Evolutionary conservation across 2,329 filamentous ascomycete genomes (phyloP).

Genomic region (Cordyceps tenuipes): DNA sequence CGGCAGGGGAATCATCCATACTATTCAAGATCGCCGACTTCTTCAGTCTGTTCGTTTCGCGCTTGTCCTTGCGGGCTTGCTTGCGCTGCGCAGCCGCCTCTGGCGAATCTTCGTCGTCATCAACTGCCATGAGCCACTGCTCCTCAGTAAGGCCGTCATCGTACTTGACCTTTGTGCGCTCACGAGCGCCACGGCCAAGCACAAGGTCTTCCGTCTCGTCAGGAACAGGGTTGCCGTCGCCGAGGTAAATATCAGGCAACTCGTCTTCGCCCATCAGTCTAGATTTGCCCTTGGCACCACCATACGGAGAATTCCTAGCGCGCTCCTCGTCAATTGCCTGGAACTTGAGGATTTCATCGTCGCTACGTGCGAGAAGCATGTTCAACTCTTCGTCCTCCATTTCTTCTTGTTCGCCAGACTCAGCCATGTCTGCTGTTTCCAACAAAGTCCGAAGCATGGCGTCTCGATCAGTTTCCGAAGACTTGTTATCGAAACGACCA

Average conservation of each 20-base stretch:
- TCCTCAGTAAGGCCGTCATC: constrained; percentile 97
- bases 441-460: constrained; percentile 90
- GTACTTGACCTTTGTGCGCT: constrained; percentile 89
- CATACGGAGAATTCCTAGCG: constrained; percentile 58
- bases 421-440: constrained; percentile 68
- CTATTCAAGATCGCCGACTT: constrained; percentile 29
- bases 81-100: constrained; percentile 90
- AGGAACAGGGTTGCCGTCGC: constrained; percentile 70
- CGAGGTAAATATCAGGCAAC: constrained; percentile 87
- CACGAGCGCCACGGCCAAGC: constrained; percentile 82
- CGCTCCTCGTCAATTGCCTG: constrained; percentile 76
- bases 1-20: constrained; percentile 62
- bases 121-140: constrained; percentile 97
- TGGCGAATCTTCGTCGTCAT: constrained; percentile 89
- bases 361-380: constrained; percentile 81
- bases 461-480: constrained; percentile 95
- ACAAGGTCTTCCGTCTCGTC: constrained; percentile 71
- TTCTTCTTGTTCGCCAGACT: constrained; percentile 74
- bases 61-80: constrained; percentile 72
- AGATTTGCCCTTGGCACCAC: constrained; percentile 58
- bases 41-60: constrained; percentile 67
- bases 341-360: constrained; percentile 70
- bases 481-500: constrained; percentile 99
- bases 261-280: constrained; percentile 84
- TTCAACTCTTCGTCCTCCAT: constrained; percentile 99